Evolutionary conservation across 176 grass and related monocot species (phyloP).

Genomic region (Saccharum spontaneum): DNA sequence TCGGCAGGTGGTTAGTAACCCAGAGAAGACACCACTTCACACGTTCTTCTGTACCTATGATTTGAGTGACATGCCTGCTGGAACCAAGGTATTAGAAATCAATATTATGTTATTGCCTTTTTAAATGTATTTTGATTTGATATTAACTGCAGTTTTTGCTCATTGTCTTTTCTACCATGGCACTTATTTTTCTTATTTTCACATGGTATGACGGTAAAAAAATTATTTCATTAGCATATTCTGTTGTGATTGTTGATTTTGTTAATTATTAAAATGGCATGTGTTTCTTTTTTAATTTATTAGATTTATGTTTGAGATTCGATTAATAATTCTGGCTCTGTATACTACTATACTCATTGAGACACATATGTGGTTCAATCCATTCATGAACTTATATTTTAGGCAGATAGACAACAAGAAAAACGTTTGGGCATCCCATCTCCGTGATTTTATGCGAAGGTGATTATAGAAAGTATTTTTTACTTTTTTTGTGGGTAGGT

Average conservation of each 20-base stretch:
- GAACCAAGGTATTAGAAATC: slow-evolving; percentile 79
- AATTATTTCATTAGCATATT: background rate
- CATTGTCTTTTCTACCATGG: background rate
- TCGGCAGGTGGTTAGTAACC: slow-evolving; percentile 92
- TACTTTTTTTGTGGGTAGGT: background rate
- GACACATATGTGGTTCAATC: slow-evolving; percentile 20
- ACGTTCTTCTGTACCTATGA: slow-evolving; percentile 99
- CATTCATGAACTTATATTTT: slow-evolving; percentile 20
- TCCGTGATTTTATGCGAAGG: background rate
- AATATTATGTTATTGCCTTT: slow-evolving; percentile 8
- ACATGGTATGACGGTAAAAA: background rate
- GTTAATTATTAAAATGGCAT: slow-evolving; percentile 11
- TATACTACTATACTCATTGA: background rate
- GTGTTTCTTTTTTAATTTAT: background rate
- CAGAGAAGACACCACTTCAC: slow-evolving; percentile 93
- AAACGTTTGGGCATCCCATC: slow-evolving; percentile 4
- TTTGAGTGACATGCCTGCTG: slow-evolving; percentile 97
- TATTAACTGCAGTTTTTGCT: background rate
- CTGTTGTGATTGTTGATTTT: slow-evolving; percentile 9
- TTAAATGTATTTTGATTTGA: background rate
- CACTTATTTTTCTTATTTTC: slow-evolving; percentile 16
- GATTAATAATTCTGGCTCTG: background rate
- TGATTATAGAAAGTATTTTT: slow-evolving; percentile 11
- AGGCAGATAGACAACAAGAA: background rate
- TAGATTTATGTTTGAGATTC: slow-evolving; percentile 6